Conservation (phyloP, 805 yeast species). For the Metschnikowia noctiluminum region DNA sequence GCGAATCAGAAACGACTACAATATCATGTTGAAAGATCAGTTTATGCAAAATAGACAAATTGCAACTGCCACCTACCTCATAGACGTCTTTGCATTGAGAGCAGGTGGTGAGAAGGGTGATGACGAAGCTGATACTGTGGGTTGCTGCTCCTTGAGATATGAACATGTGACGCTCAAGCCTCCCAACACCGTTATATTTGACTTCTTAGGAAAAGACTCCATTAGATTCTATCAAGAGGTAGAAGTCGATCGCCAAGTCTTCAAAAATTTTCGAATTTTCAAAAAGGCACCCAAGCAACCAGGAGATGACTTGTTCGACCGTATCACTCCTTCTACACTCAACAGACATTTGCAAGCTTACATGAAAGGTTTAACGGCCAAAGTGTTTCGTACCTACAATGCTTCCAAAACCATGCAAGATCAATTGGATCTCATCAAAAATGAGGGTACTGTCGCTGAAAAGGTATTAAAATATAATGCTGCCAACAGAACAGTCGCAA, state of each 20-base stretch:
- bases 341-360: constrained; percentile 86
- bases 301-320: constrained; percentile 90
- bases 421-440: constrained; percentile 79
- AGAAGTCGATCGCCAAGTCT: constrained; percentile 87
- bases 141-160: constrained; percentile 89
- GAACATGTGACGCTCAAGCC: constrained; percentile 87
- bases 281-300: constrained; percentile 85
- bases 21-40: constrained; percentile 61
- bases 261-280: constrained; percentile 81
- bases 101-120: constrained; percentile 98
- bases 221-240: constrained; percentile 90
- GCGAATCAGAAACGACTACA: constrained; percentile 71
- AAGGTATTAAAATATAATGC: constrained; percentile 87
- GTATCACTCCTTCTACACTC: constrained; percentile 77
- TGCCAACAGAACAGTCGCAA: constrained; percentile 93
- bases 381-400: constrained; percentile 95
- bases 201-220: constrained; percentile 93
- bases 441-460: constrained; percentile 83
- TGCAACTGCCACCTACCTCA: constrained; percentile 90
- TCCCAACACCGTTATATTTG: constrained; percentile 82
- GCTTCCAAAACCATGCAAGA: constrained; percentile 98
- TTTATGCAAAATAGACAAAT: constrained; percentile 85
- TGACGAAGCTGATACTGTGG: constrained; percentile 97
- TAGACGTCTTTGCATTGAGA: constrained; percentile 90
- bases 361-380: constrained; percentile 92